Evolutionary conservation across 1,284 basidiomycete species (phyloP), one percentile per base, ranked within the genome.

Genomic region (Melampsora abietis-canadensis): DNA sequence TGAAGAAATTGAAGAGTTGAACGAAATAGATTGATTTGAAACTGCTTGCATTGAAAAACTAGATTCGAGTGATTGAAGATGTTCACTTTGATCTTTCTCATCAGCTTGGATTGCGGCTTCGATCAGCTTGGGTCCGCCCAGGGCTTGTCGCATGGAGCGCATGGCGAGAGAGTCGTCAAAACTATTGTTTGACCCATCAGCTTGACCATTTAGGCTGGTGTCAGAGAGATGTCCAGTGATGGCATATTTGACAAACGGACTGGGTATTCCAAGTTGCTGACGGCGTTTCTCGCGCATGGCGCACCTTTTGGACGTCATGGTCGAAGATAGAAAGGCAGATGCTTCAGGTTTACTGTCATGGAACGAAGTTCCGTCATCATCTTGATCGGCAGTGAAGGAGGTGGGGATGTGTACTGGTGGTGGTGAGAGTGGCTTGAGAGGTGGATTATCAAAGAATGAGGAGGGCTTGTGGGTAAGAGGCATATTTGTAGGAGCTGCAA

Each of bases 311-410:
- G 61, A 59, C 3, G 46, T 67, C 63, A 74, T 66, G 17, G 63
- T 64, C 27, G 72, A 60, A 0, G 72, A 74, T n/a, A 74, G 40
- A 31, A 74, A 74, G 24, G 72, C 72, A 12, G 72, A 74, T 4
- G 72, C 72, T 31, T 74, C 65, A 15, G 72, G 72, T 61, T 74
- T 74, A 46, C 66, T 54, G 46, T 61, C 60, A 40, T 74, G 63
- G n/a, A 48, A 74, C 10, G 69, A 73, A 8, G 19, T 44, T 8
- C 51, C 51, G 40, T 73, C 69, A 10, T 24, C 24, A n/a, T 73
- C 69, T n/a, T 57, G 62, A 14, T 27, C 60, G 17, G 60, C 24
- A 14, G 27, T 27, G 37, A 62, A 54, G 19, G 72, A 74, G 21
- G 72, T 66, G 4, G 63, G 34, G 7, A 51, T 37, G 30, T 15